Evolutionary conservation across 2,329 filamentous ascomycete genomes (phyloP).

Genomic region (Emergomyces orientalis): DNA sequence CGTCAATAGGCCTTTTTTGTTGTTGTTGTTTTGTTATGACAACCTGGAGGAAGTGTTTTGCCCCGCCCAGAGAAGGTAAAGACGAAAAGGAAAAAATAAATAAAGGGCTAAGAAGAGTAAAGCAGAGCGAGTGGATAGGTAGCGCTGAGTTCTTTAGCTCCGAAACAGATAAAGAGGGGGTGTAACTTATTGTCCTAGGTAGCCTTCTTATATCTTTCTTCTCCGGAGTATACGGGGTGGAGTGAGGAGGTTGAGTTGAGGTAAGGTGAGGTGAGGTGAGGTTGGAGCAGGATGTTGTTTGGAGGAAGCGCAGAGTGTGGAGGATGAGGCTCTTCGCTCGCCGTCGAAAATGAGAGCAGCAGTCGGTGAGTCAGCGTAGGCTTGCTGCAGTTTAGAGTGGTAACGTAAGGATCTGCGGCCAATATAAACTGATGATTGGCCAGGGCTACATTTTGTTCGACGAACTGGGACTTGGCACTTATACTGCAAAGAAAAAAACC

Average conservation of each 20-base stretch:
- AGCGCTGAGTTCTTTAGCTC: background rate
- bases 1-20: constrained; percentile 8
- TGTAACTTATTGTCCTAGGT: background rate
- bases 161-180: background rate
- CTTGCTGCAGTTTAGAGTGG: background rate
- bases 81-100: constrained; percentile 11
- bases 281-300: constrained; percentile 3
- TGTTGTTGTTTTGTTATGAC: constrained; percentile 16
- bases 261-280: background rate
- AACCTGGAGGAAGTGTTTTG: constrained; percentile 15
- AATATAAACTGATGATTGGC: background rate
- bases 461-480: background rate
- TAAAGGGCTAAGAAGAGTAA: constrained; percentile 11
- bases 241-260: background rate
- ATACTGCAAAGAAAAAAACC: no score
- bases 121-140: constrained; percentile 10
- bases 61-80: constrained; percentile 18
- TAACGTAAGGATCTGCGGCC: background rate
- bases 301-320: background rate
- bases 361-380: no score
- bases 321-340: background rate
- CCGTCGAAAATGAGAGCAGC: background rate
- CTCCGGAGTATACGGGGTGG: background rate
- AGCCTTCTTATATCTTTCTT: background rate
- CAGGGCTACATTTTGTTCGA: background rate